Conservation (phyloP, 169 alveolate genomes). For the Theileria parva region DNA sequence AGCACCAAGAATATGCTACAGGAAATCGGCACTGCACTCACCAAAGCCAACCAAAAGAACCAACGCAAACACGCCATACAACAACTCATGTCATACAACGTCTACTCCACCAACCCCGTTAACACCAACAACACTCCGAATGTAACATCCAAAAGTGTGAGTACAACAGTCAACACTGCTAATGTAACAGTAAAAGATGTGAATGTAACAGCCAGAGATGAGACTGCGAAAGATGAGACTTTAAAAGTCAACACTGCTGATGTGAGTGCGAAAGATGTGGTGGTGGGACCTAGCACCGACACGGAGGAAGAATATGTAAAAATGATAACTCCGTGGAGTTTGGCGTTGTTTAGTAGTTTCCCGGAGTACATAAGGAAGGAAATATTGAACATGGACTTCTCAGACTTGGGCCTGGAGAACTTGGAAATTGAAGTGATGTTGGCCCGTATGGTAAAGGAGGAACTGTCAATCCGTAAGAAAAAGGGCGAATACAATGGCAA, state of each 20-base stretch:
- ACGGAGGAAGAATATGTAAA: conserved; percentile 66
- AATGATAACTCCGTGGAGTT: conserved; percentile 91
- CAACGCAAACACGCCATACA: conserved; percentile 66
- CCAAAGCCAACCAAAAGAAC: conserved; percentile 65
- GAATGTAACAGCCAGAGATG: too few species aligned
- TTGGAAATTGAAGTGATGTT: conserved; percentile 94
- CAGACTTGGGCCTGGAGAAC: conserved; percentile 70
- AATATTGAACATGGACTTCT: conserved; percentile 81
- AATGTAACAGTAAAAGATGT: not conserved
- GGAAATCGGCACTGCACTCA: conserved; percentile 87
- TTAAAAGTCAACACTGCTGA: too few species aligned
- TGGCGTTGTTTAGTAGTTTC: conserved; percentile 87
- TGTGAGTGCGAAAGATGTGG: not conserved
- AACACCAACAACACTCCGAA: not conserved
- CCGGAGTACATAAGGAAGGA: conserved; percentile 92
- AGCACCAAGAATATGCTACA: conserved; percentile 87
- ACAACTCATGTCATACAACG: conserved; percentile 1
- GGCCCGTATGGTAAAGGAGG: conserved; percentile 91
- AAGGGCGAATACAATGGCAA: conserved; percentile 88
- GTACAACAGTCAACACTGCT: too few species aligned
- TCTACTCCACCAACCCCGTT: not conserved
- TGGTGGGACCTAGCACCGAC: conserved; percentile 14
- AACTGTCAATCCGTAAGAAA: conserved; percentile 86
- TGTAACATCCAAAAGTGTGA: too few species aligned
- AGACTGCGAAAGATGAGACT: too few species aligned